Evolutionary conservation across 306 rosid species (phyloP), one percentile per base, ranked within the genome.

Genomic region (Vicia faba): DNA sequence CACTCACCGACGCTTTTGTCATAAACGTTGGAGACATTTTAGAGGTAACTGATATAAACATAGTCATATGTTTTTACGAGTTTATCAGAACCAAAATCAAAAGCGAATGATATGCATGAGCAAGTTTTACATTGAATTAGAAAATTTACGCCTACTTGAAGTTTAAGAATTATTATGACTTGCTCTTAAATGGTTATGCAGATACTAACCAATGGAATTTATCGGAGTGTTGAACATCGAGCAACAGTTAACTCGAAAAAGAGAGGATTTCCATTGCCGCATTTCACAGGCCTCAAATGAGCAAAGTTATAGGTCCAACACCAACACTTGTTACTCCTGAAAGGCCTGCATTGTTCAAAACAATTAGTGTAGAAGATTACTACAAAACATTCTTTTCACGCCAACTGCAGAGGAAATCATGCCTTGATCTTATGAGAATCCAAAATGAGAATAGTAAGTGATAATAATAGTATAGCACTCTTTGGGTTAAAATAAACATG

Each of bases 201-300:
- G 61, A 55, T 55, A 25, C 2, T 55, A 4, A 55, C 61, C 5
- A 55, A 55, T 55, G 61, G 38, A 12, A 26, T 55, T 26, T 55
- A 55, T 26, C 38, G 5, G 36, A 55, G 61, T 12, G 5, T 55
- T 1, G 61, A 55, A 12, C 38, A 55, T 7, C 38, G 61, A 12
- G 61, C 61, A 5, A 55, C 9, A 25, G 16, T 55, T 5, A 55
- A 55, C 61, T 55, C 61, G 12, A 6, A 55, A 55, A 55, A 26
- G 38, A 55, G 18, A 55, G 61, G 1, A 55, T 55, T 26, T 55
- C 61, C 38, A 55, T 55, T 55, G 61, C 61, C 4, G 0, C 39
- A 55, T 55, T 55, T 55, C 38, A 55, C 9, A 55, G 18, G 4
- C 61, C 61, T 26, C 16, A 12, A 12, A 40, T 40, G 45, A 33